Evolutionary conservation across 306 rosid species (phyloP).

Genomic region (Luffa aegyptiaca): DNA sequence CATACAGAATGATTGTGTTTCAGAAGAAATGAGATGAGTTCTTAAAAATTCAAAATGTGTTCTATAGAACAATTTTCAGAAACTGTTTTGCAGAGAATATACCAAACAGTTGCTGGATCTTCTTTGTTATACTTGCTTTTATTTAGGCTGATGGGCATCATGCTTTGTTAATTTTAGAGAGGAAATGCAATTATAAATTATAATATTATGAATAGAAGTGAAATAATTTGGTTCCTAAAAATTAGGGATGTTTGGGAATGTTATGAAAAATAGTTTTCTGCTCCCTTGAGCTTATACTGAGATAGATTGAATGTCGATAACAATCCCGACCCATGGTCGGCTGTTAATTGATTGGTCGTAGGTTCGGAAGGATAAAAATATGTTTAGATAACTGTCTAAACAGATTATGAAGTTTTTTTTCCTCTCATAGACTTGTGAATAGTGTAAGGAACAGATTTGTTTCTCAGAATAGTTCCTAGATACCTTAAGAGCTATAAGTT

Average conservation of each 20-base stretch:
- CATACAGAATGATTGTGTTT: neutral
- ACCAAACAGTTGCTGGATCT: neutral
- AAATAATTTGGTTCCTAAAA: neutral
- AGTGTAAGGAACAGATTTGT: neutral
- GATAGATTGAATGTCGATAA: neutral
- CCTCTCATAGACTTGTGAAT: neutral
- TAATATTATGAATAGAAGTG: neutral
- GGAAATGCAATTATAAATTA: neutral
- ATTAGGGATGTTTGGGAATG: neutral
- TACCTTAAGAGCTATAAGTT: neutral
- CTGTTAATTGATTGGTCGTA: neutral
- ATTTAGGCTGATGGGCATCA: neutral
- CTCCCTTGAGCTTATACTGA: neutral
- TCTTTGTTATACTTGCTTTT: neutral
- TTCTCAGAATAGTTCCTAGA: neutral
- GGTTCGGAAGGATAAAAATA: neutral
- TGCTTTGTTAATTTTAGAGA: neutral
- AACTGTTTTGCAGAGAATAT: neutral
- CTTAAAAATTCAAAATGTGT: neutral
- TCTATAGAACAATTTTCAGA: neutral
- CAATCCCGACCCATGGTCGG: neutral
- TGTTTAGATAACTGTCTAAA: neutral
- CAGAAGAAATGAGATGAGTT: neutral
- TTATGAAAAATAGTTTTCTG: neutral
- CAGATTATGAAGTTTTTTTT: neutral